Base-by-base conservation (phyloP, 2,329 filamentous ascomycete species). In the Sarocladium brachiariae region DNA sequence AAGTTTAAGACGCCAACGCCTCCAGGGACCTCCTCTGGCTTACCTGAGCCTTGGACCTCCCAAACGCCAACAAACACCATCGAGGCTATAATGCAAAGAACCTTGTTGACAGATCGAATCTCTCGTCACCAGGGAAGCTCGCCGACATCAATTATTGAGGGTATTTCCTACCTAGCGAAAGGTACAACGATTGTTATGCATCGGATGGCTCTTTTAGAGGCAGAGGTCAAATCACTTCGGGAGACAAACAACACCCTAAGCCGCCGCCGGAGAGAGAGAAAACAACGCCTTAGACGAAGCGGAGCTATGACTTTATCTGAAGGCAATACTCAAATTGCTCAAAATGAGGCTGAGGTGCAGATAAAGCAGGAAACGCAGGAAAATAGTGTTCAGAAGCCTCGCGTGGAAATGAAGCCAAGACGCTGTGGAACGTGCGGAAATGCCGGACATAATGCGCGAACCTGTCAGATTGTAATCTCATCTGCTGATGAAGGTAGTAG, bases 1-100 rank as follows among this genome's bases (percentile, higher is more conserved):
- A 38, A 38, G 35, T 38, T 38, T 38, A 38, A 38, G 35, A 38
- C 35, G 16, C 35, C 18, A 38, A 38, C 35, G 35, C 35, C 35
- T 38, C 18, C 18, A 38, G 18, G 35, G 9, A 38, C 35, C 7
- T 21, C 35, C 16, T 38, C 35, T 38, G 16, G 35, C 35, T 8
- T 38, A 16, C 35, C 35, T 7, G 18, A 38, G 14, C 8, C 18
- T 21, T 38, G 18, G 35, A 38, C 35, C n/a, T 38, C 35, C 7
- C 9, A 16, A 16, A 38, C 35, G 35, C 35, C 18, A 16, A 38
- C 7, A 38, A 38, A 38, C 18, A 38, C 35, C 14, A 38, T 8
- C 14, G 18, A 38, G 18, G 35, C 35, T 38, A 21, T 38, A 9
- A 16, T 21, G 18, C 7, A 38, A 16, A 16, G 14, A 9, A 8